Evolutionary conservation across 805 yeast genomes (phyloP).

Genomic region (Lipomyces mesembrius): DNA sequence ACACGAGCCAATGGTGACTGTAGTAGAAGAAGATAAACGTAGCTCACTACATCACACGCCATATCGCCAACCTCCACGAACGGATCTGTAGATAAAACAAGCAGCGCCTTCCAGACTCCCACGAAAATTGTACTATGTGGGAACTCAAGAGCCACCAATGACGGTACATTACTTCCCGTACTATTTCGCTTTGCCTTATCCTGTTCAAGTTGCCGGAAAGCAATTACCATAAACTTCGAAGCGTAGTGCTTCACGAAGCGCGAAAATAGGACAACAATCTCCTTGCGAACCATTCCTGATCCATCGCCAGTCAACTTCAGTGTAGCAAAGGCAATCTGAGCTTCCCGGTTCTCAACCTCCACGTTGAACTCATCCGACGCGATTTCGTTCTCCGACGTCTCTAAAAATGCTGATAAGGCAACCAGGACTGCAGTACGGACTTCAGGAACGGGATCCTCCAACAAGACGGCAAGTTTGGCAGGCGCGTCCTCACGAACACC

Average conservation of each 20-base stretch:
- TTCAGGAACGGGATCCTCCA: conserved; percentile 92
- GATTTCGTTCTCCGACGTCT: conserved; percentile 45
- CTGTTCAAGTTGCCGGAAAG: conserved; percentile 80
- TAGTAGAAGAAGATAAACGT: conserved; percentile 64
- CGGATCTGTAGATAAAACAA: conserved; percentile 85
- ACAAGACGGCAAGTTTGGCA: conserved; percentile 58
- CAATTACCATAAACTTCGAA: conserved; percentile 80
- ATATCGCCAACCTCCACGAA: conserved; percentile 74
- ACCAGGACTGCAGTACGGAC: conserved; percentile 83
- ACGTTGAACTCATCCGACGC: conserved; percentile 29
- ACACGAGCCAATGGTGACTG: conserved; percentile 68
- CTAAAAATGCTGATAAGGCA: conserved; percentile 71
- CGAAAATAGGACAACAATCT: conserved; percentile 76
- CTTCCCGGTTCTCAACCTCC: conserved; percentile 57
- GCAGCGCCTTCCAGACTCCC: conserved; percentile 83
- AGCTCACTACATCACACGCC: conserved; percentile 78
- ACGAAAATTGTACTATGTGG: conserved; percentile 87
- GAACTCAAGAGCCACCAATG: conserved; percentile 18
- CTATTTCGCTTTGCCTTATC: conserved; percentile 48
- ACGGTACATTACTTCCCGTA: background rate
- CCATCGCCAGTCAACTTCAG: conserved; percentile 80
- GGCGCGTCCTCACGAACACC: conserved; percentile 67
- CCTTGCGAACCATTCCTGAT: conserved; percentile 84
- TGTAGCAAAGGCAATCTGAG: conserved; percentile 69
- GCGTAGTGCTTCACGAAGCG: conserved; percentile 70